Evolutionary conservation across 306 rosid species (phyloP).

Genomic region (Cucumis hystrix): DNA sequence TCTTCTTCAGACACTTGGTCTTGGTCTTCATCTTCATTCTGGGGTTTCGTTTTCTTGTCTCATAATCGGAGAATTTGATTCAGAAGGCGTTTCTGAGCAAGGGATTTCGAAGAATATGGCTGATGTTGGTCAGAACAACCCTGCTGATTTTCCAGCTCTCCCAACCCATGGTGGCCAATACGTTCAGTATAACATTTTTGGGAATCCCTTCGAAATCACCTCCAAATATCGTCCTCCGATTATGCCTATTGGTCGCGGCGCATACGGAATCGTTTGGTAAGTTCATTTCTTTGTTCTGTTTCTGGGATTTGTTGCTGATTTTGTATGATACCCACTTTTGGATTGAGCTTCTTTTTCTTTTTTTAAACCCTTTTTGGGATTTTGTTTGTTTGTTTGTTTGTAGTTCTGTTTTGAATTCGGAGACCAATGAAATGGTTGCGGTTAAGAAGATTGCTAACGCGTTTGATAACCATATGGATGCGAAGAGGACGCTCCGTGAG

Average conservation of each 20-base stretch:
- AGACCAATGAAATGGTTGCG: slow-evolving; percentile 88
- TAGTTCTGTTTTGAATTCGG: slow-evolving; percentile 81
- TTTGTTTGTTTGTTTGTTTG: slow-evolving; percentile 8
- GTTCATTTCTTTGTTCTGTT: not conserved
- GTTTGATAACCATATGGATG: slow-evolving; percentile 88
- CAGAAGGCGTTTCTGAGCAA: not conserved
- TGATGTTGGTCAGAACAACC: slow-evolving; percentile 20
- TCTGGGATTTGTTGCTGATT: not conserved
- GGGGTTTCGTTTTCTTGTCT: not conserved
- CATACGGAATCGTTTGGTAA: slow-evolving; percentile 95
- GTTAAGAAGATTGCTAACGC: slow-evolving; percentile 93
- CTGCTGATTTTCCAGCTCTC: slow-evolving; percentile 48
- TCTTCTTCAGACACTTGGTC: slow-evolving; percentile 7
- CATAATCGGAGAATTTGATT: not conserved
- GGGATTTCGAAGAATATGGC: slow-evolving; percentile 35
- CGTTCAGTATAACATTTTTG: slow-evolving; percentile 73
- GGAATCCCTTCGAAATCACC: slow-evolving; percentile 79
- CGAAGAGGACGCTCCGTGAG: slow-evolving; percentile 97
- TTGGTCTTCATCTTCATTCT: not conserved
- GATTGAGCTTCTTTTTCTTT: not conserved
- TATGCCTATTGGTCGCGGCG: slow-evolving; percentile 95
- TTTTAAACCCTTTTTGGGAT: not conserved
- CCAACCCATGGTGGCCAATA: slow-evolving; percentile 68
- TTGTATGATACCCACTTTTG: not conserved
- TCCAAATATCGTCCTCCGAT: slow-evolving; percentile 83